These are phyloP conservation scores for Tylopilus intermedius DNA, from an alignment of 768 basidiomycete species.

Conservation along the genomic window DNA sequence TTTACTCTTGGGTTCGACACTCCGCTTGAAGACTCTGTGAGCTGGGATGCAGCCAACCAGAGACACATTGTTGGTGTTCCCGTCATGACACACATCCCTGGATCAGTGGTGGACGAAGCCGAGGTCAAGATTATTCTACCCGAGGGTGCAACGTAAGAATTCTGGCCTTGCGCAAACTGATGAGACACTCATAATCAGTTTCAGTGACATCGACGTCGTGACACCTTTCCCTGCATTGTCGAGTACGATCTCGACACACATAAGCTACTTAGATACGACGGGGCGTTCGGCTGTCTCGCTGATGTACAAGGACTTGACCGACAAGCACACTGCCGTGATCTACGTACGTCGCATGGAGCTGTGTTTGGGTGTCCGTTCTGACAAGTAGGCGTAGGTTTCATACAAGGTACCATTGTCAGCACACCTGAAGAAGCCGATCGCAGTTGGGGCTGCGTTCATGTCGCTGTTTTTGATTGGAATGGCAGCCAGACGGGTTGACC, in stretches of 20 bases:
- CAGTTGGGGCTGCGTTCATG: constrained; percentile 68
- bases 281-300: constrained; percentile 81
- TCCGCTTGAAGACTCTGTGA: constrained; percentile 69
- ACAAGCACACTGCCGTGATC: constrained; percentile 73
- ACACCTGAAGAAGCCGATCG: constrained; percentile 83
- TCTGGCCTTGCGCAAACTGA: constrained; percentile 10
- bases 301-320: constrained; percentile 67
- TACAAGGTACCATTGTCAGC: constrained; percentile 78
- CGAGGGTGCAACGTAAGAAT: constrained; percentile 87
- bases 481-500: constrained; percentile 47
- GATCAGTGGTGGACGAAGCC: constrained; percentile 75
- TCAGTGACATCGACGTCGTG: constrained; percentile 70
- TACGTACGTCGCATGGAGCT: constrained; percentile 55
- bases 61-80: constrained; percentile 77
- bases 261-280: constrained; percentile 86
- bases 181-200: constrained; percentile 6
- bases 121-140: constrained; percentile 80
- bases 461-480: constrained; percentile 54
- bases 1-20: constrained; percentile 94
- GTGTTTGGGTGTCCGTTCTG: constrained; percentile 3
- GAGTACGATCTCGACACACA: constrained; percentile 59
- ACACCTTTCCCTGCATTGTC: constrained; percentile 74
- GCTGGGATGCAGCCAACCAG: constrained; percentile 57
- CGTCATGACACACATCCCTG: constrained; percentile 76
- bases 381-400: constrained; percentile 55